A percentile compares a stretch with the other conserved stretches of the same genome.
Conservation (phyloP, 345 rosid genomes). For the Eutrema heterophyllum region DNA sequence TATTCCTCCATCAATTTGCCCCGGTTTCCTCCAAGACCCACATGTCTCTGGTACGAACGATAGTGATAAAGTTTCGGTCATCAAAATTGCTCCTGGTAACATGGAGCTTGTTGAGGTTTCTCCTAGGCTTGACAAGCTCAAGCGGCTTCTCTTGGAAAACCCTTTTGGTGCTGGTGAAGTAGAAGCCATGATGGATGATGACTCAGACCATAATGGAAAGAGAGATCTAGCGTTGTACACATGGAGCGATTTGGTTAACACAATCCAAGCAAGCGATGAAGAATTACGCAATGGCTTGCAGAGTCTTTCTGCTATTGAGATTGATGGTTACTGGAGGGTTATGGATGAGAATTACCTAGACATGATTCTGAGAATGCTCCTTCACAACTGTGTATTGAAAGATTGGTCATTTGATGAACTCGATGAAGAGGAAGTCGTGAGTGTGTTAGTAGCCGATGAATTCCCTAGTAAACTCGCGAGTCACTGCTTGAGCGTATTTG, state of each 20-base stretch:
- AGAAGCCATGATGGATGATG: conserved; percentile 31
- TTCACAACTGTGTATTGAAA: conserved; percentile 60
- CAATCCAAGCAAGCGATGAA: conserved; percentile 80
- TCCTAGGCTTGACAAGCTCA: conserved; percentile 83
- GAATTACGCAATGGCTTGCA: conserved; percentile 53
- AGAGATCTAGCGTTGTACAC: conserved; percentile 36
- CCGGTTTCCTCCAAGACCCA: conserved; percentile 11
- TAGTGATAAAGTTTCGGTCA: conserved; percentile 35
- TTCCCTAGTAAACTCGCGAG: conserved; percentile 46
- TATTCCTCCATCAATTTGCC: conserved; percentile 52
- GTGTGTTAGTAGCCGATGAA: conserved; percentile 58
- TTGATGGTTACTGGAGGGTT: conserved; percentile 81
- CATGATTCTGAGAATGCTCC: conserved; percentile 54
- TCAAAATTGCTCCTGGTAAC: conserved; percentile 63
- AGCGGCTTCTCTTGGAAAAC: conserved; percentile 49
- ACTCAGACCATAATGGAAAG: conserved; percentile 24
- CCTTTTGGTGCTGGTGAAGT: conserved; percentile 49
- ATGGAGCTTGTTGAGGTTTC: conserved; percentile 85
- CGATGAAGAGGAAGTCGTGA: conserved; percentile 54
- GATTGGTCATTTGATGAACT: conserved; percentile 66
- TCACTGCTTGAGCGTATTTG: conserved; percentile 64
- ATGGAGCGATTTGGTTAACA: conserved; percentile 66
- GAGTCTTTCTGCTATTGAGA: conserved; percentile 73
- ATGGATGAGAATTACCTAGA: conserved; percentile 68
- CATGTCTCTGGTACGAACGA: conserved; percentile 26